A percentile compares a stretch with the other conserved stretches of the same genome.
These are phyloP conservation scores for Triticum turgidum DNA, from an alignment of 176 grass and related monocot genomes.

Conservation along the genomic window DNA sequence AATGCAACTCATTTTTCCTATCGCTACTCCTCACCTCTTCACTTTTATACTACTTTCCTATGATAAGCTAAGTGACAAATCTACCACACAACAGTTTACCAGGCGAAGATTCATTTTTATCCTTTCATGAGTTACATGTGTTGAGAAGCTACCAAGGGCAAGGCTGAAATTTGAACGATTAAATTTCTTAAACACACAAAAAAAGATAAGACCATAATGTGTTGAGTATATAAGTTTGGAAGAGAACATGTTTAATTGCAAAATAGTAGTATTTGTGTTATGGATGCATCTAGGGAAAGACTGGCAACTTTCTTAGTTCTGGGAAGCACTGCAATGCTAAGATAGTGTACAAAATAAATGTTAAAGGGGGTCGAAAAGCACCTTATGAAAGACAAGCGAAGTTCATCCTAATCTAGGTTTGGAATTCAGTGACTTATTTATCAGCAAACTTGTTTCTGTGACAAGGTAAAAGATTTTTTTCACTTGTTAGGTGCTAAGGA, in stretches of 20 bases:
- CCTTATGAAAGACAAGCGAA: not conserved
- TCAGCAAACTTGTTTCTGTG: constrained; percentile 2
- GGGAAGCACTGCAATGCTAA: not conserved
- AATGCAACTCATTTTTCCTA: not conserved
- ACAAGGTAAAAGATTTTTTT: constrained; percentile 5
- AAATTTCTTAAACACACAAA: constrained; percentile 1
- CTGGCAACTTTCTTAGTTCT: not conserved
- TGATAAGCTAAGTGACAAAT: not conserved
- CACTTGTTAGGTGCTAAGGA: constrained; percentile 21
- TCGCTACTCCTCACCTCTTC: not conserved
- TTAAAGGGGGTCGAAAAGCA: not conserved
- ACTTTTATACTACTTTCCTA: not conserved
- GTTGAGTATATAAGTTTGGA: not conserved
- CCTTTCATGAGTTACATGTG: not conserved
- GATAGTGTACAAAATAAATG: not conserved
- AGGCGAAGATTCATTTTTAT: not conserved
- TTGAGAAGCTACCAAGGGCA: not conserved
- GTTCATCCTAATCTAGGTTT: not conserved
- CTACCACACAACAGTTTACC: not conserved
- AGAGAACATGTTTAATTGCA: not conserved
- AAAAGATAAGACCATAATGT: not conserved
- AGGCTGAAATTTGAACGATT: not conserved
- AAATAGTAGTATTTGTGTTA: not conserved
- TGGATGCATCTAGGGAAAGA: not conserved
- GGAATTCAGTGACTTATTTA: not conserved